Conservation (phyloP, 202 grass and related monocot genomes). For the Carex arenaria region DNA sequence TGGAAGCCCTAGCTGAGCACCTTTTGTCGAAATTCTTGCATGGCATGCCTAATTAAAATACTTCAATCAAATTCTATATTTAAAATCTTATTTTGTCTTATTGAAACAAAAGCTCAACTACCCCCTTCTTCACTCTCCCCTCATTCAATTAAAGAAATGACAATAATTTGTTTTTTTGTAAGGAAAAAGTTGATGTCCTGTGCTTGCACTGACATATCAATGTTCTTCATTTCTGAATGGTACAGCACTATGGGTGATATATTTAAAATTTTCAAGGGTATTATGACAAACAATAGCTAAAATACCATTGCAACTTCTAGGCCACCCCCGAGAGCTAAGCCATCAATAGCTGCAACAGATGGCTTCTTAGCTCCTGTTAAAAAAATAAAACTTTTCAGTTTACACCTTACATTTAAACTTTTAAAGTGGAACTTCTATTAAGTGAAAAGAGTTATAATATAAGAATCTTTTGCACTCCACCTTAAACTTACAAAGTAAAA, state of each 20-base stretch:
- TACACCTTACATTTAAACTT: neutral
- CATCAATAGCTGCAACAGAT: slow-evolving; percentile 88
- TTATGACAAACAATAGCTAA: neutral
- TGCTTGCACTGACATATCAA: neutral
- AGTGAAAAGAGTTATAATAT: neutral
- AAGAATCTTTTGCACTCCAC: neutral
- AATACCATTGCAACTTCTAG: slow-evolving; percentile 85
- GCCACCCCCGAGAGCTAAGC: slow-evolving; percentile 77
- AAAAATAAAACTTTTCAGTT: neutral
- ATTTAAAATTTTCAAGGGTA: neutral
- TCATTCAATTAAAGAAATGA: neutral
- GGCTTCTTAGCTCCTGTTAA: slow-evolving; percentile 67
- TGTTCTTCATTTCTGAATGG: neutral
- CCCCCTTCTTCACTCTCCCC: neutral
- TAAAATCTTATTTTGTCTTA: neutral
- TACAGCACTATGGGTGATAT: neutral
- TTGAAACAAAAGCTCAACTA: neutral
- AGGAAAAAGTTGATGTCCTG: neutral
- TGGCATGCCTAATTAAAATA: slow-evolving; percentile 71
- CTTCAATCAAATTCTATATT: neutral
- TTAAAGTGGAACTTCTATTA: neutral
- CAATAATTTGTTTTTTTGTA: neutral
- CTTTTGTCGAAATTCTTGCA: slow-evolving; percentile 77
- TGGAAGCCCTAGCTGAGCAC: slow-evolving; percentile 63
- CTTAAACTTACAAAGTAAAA: neutral